Base-by-base conservation (phyloP, 225 moss, liverwort and hornwort species). In the Pleurozium schreberi region DNA sequence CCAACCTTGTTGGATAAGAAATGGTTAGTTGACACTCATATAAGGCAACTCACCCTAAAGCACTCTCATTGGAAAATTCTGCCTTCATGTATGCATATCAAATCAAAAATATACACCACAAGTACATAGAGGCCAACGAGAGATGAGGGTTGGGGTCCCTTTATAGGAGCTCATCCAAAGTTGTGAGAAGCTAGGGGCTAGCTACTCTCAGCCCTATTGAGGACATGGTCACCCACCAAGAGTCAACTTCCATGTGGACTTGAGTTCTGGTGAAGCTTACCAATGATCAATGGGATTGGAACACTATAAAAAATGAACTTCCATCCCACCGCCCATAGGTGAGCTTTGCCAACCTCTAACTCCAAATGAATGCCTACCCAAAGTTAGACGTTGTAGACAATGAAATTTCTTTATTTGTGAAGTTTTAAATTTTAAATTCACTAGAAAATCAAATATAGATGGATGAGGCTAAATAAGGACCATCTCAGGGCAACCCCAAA, bases 11-110 rank as follows among this genome's bases (percentile, higher is more conserved):
- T n/a, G n/a, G n/a, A n/a, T n/a, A n/a, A n/a, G n/a, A n/a, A n/a
- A n/a, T n/a, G n/a, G n/a, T n/a, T n/a, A n/a, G n/a, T n/a, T n/a
- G n/a, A n/a, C n/a, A n/a, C n/a, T n/a, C n/a, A n/a, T n/a, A n/a
- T n/a, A n/a, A n/a, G n/a, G n/a, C n/a, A n/a, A n/a, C n/a, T n/a
- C n/a, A n/a, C n/a, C n/a, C n/a, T n/a, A n/a, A n/a, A n/a, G n/a
- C n/a, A n/a, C n/a, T n/a, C n/a, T n/a, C n/a, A n/a, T n/a, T n/a
- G n/a, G n/a, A 1, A 0, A 49, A 19, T 31, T 49, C 0, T 74
- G 0, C 2, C 7, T 4, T 47, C 7, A 11, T 6, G 0, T 11
- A 18, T 3, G 2, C 7, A 31, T 73, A 16, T 47, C 6, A 45
- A 28, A 73, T 45, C 3, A 17, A 43, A 71, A 71, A 27, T 10